A percentile compares a stretch with the other conserved stretches of the same genome.
Evolutionary conservation across 2,329 filamentous ascomycete genomes (phyloP).

Genomic region (Botryotinia convoluta): DNA sequence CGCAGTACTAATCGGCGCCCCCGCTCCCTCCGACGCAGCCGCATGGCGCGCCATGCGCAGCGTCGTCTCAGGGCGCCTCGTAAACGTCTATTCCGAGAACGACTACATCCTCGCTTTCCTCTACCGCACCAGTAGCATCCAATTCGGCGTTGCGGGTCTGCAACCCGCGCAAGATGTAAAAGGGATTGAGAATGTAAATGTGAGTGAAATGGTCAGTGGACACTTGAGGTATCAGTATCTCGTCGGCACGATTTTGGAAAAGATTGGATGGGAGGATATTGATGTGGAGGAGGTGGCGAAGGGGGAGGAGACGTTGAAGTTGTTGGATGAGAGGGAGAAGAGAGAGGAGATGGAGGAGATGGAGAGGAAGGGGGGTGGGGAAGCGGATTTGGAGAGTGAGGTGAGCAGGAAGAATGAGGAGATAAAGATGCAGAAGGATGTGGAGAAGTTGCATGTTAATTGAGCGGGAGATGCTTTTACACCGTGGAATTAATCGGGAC

Average conservation of each 20-base stretch:
- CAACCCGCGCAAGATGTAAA: conserved; percentile 68
- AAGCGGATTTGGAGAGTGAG: conserved; percentile 30
- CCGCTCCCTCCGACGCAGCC: conserved; percentile 66
- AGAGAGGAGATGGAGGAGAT: conserved; percentile 39
- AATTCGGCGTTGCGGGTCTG: conserved; percentile 79
- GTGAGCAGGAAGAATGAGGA: conserved; percentile 21
- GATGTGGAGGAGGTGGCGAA: conserved; percentile 45
- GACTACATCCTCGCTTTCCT: conserved; percentile 86
- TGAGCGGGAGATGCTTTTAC: not conserved
- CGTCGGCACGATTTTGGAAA: conserved; percentile 62
- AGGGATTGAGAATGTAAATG: conserved; percentile 60
- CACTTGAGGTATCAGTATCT: conserved; percentile 70
- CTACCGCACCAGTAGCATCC: conserved; percentile 79
- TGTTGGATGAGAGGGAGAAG: conserved; percentile 45
- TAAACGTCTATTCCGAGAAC: conserved; percentile 86
- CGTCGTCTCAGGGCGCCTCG: conserved; percentile 76
- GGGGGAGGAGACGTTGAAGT: conserved; percentile 45
- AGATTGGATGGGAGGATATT: conserved; percentile 61
- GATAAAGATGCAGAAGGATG: conserved; percentile 15
- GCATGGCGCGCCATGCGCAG: conserved; percentile 76
- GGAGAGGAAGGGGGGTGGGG: conserved; percentile 16
- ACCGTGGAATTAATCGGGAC: not conserved
- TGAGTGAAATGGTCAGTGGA: conserved; percentile 62
- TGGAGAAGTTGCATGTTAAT: conserved; percentile 20
- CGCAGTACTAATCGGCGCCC: conserved; percentile 78